A percentile compares a stretch with the other conserved stretches of the same genome.
These are phyloP conservation scores for Apophysomyces variabilis DNA, from an alignment of 371 early-diverging fungal species.

Conservation along the genomic window DNA sequence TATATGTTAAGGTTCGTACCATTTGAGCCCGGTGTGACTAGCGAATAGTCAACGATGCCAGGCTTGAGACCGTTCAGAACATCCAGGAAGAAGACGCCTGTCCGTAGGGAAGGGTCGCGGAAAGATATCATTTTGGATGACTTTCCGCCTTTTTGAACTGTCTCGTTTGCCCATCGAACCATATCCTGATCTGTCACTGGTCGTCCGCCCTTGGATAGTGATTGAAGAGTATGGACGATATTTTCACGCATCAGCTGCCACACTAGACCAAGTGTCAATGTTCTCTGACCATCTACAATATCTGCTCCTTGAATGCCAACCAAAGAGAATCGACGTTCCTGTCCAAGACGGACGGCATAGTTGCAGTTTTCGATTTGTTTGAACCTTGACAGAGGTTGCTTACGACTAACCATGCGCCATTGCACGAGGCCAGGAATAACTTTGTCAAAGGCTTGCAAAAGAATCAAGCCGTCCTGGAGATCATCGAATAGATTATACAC, in stretches of 20 bases:
- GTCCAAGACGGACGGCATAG: constrained; percentile 84
- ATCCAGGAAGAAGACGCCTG: constrained; percentile 83
- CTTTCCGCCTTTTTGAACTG: constrained; percentile 68
- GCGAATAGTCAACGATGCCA: constrained; percentile 83
- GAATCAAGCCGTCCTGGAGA: constrained; percentile 71
- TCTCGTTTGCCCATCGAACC: constrained; percentile 89
- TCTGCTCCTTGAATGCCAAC: constrained; percentile 94
- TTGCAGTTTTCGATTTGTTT: constrained; percentile 96
- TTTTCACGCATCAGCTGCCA: constrained; percentile 97
- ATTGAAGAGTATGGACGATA: constrained; percentile 86
- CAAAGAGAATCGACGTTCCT: constrained; percentile 79
- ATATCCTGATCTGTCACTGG: constrained; percentile 89
- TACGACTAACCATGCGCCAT: constrained; percentile 84
- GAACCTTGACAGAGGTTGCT: constrained; percentile 74
- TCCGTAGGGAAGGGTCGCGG: constrained; percentile 76
- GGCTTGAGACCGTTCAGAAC: constrained; percentile 85
- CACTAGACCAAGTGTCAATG: constrained; percentile 79
- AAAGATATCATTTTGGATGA: constrained; percentile 71
- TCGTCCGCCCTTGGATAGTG: constrained; percentile 73
- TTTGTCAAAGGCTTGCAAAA: constrained; percentile 90
- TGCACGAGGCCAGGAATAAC: constrained; percentile 84
- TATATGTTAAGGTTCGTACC: constrained; percentile 20
- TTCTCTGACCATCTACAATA: constrained; percentile 86
- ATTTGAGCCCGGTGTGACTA: constrained; percentile 73
- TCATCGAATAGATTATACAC: constrained; percentile 87